Conservation (phyloP, 495 filamentous ascomycete genomes). For the Aspergillus baeticus region DNA sequence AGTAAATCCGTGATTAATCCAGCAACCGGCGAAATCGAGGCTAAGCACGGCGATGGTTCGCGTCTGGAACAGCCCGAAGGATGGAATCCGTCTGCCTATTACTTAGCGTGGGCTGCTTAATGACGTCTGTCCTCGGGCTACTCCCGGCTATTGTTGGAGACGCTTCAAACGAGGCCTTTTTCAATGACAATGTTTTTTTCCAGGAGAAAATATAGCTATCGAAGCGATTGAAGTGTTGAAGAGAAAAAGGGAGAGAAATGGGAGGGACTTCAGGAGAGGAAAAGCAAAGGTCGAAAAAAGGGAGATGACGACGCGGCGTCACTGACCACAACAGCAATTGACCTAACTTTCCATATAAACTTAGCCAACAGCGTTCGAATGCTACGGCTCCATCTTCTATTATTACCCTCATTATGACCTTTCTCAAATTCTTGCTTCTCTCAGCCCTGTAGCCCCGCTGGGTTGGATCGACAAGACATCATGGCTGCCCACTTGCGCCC, state of each 20-base stretch:
- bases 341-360: neutral
- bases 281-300: neutral
- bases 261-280: neutral
- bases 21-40: slow-evolving; percentile 7
- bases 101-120: slow-evolving; percentile 14
- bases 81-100: slow-evolving; percentile 28
- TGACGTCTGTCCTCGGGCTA: slow-evolving; percentile 18
- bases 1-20: neutral
- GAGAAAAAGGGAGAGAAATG: neutral
- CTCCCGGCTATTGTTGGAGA: neutral
- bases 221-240: neutral
- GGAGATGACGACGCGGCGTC: slow-evolving; percentile 8
- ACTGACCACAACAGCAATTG: neutral
- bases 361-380: neutral
- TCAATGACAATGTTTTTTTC: neutral
- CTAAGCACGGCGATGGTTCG: slow-evolving; percentile 5
- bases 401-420: neutral
- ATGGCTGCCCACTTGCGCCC: neutral
- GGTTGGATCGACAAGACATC: slow-evolving; percentile 14
- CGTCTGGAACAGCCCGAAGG: slow-evolving; percentile 12
- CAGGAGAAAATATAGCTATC: neutral
- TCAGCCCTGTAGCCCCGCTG: slow-evolving; percentile 25
- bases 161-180: neutral
- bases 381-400: neutral
- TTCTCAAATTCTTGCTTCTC: slow-evolving; percentile 10